Evolutionary conservation across 495 filamentous ascomycete species (phyloP).

Genomic region (Tuber borchii): DNA sequence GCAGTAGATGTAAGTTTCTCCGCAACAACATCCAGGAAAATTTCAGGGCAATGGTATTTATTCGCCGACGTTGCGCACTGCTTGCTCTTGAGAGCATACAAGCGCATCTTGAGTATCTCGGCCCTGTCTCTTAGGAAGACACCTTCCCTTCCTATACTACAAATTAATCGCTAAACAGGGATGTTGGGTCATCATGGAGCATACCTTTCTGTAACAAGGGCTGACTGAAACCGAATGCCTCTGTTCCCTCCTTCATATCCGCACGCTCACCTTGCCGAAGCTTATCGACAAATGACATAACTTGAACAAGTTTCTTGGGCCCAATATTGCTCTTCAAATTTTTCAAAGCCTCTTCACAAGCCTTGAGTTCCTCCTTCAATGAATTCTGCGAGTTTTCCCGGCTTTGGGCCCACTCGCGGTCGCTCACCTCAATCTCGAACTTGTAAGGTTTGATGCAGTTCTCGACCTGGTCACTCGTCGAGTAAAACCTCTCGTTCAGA

Average conservation of each 20-base stretch:
- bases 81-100: constrained; percentile 74
- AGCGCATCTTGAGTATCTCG: constrained; percentile 81
- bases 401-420: constrained; percentile 76
- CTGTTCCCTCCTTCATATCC: constrained; percentile 72
- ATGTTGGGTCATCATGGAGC: constrained; percentile 16
- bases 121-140: constrained; percentile 87
- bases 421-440: constrained; percentile 89
- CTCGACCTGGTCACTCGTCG: constrained; percentile 96
- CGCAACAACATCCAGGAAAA: constrained; percentile 94
- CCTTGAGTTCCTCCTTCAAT: constrained; percentile 73
- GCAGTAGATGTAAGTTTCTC: constrained; percentile 91
- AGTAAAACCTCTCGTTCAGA: constrained; percentile 88
- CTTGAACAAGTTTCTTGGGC: constrained; percentile 75
- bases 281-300: constrained; percentile 83
- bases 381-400: constrained; percentile 69
- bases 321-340: constrained; percentile 66
- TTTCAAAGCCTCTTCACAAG: constrained; percentile 72
- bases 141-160: constrained; percentile 67
- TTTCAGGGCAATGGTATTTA: constrained; percentile 94
- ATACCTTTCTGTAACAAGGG: constrained; percentile 72
- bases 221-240: constrained; percentile 86
- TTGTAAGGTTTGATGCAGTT: constrained; percentile 99
- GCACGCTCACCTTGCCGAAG: constrained; percentile 73
- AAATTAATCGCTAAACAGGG: constrained; percentile 23
- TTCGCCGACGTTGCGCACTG: constrained; percentile 75